Conservation (phyloP, 2,329 filamentous ascomycete species). For the Aspergillus flavus region DNA sequence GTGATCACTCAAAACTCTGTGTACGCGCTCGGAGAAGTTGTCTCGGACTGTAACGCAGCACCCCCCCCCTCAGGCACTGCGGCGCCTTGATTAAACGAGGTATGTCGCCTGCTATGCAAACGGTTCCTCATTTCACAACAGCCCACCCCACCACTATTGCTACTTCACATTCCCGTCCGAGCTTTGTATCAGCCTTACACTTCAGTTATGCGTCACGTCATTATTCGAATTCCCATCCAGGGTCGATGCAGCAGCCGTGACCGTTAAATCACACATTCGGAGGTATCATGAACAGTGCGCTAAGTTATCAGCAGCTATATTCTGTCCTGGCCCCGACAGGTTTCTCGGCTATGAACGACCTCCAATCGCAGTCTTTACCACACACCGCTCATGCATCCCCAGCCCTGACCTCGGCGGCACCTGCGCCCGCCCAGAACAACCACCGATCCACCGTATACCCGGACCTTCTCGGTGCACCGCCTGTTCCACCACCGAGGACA, state of each 20-base stretch:
- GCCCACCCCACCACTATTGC: slow-evolving; percentile 39
- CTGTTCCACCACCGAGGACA: slow-evolving; percentile 76
- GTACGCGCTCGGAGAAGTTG: slow-evolving; percentile 24
- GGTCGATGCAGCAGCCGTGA: slow-evolving; percentile 47
- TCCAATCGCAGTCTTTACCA: slow-evolving; percentile 47
- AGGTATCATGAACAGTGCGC: slow-evolving; percentile 18
- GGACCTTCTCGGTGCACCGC: slow-evolving; percentile 62
- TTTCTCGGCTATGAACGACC: slow-evolving; percentile 48
- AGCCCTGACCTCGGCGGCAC: slow-evolving; percentile 35
- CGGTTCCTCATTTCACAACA: slow-evolving; percentile 58
- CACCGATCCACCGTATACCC: slow-evolving; percentile 38
- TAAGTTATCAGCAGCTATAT: slow-evolving; percentile 34
- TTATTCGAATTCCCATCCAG: slow-evolving; percentile 36
- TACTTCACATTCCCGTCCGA: slow-evolving; percentile 32
- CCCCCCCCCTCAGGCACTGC: slow-evolving; percentile 21
- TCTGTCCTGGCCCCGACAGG: slow-evolving; percentile 35
- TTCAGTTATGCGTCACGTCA: slow-evolving; percentile 57
- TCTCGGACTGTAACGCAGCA: slow-evolving; percentile 28
- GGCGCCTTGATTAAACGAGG: slow-evolving; percentile 37
- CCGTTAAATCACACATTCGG: slow-evolving; percentile 19
- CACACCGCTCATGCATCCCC: slow-evolving; percentile 47
- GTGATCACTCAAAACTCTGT: slow-evolving; percentile 17
- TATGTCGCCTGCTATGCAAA: slow-evolving; percentile 67
- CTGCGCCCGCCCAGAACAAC: slow-evolving; percentile 31
- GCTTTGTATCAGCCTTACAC: slow-evolving; percentile 52